Evolutionary conservation across 352 stramenopile genomes (phyloP), one percentile per base, ranked within the genome.

Genomic region (Phytophthora cactorum): DNA sequence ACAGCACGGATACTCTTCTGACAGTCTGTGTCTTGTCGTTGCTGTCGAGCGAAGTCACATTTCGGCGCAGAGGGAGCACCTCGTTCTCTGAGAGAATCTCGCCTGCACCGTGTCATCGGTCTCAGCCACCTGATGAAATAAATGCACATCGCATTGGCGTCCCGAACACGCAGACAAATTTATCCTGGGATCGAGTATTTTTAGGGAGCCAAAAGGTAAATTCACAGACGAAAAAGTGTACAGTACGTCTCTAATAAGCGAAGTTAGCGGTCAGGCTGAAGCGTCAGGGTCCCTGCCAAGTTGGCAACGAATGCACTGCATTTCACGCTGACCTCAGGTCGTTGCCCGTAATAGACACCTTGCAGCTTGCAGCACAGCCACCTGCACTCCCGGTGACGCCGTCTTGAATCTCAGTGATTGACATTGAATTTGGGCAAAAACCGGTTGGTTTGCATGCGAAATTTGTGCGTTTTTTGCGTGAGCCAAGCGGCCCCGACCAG

Each of bases 141-240:
- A 72, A 63, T 67, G 47, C 63, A 65, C 61, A 70, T 70, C 63
- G 52, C 29, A 22, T 10, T n/a, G 9, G 9, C 9, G 7, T 38
- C 50, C 38, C 39, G 8, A 62, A 44, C 46, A 36, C 45, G 2
- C 32, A 34, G 52, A 45, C 54, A 60, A 70, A 70, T 55, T 65
- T 65, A 59, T 70, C 63, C 49, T 56, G 29, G 25, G 63, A 70
- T 70, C 41, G 57, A 57, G 61, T 58, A 58, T 43, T 59, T 59
- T 47, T 52, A 45, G 56, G 31, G 22, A 22, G 22, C 22, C 22
- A 22, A 22, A 22, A 22, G 22, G 22, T 5, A 36, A 53, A 22
- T 50, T 27, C 9, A 47, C 41, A 5, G 38, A 45, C 38, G 15
- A 31, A 55, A 53, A 53, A 61, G 39, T 53, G 44, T 43, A 43